Percentiles rank a stretch among this genome's conserved stretches.
Evolutionary conservation across 352 stramenopile species (phyloP).

Genomic region (Pythium vanterpoolii): DNA sequence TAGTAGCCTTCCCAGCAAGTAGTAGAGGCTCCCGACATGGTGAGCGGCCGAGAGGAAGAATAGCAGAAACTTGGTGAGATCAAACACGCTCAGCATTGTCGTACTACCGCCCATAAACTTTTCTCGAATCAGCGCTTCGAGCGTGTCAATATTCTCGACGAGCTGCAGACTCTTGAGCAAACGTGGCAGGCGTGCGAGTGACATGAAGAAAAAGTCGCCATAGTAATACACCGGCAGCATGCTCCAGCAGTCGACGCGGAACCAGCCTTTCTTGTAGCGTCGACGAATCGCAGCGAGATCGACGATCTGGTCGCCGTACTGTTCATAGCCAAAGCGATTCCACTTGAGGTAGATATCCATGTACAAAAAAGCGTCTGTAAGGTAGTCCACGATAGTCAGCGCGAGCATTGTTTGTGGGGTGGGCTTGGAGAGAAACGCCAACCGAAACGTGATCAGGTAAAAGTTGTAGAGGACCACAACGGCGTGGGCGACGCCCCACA

Average conservation of each 20-base stretch:
- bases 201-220: conserved; percentile 16
- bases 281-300: conserved; percentile 22
- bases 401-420: background rate
- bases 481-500: conserved; percentile 41
- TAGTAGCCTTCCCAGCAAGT: conserved; percentile 18
- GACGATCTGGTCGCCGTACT: conserved; percentile 24
- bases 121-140: conserved; percentile 24
- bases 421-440: conserved; percentile 20
- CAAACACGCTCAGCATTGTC: conserved; percentile 24
- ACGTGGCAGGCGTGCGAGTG: conserved; percentile 18
- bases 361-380: conserved; percentile 23
- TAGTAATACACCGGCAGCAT: conserved; percentile 24
- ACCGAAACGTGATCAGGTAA: conserved; percentile 29
- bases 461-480: conserved; percentile 39
- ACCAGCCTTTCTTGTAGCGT: conserved; percentile 24
- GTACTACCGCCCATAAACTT: conserved; percentile 19
- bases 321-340: conserved; percentile 20
- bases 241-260: conserved; percentile 26
- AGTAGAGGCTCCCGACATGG: conserved; percentile 28
- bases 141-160: conserved; percentile 10
- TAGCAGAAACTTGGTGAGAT: conserved; percentile 27
- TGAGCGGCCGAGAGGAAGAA: conserved; percentile 28
- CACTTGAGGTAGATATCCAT: conserved; percentile 22
- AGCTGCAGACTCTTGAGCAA: conserved; percentile 24
- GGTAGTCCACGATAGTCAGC: conserved; percentile 20